These are phyloP conservation scores for Cephalotrichum gorgonifer DNA, from an alignment of 2,329 filamentous ascomycete species.

Conservation along the genomic window DNA sequence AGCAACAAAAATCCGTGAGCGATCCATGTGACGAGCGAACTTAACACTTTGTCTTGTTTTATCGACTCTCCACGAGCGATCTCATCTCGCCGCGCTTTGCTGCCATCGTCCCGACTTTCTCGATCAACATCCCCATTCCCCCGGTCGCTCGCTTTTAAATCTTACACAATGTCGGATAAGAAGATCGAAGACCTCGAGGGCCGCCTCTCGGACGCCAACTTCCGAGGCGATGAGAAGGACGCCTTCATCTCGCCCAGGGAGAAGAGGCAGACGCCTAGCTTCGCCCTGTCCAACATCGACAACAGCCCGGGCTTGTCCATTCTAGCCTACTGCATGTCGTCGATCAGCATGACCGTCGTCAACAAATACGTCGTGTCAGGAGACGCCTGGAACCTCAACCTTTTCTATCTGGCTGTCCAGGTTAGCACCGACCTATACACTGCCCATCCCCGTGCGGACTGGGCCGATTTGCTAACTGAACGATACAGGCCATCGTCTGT, in stretches of 20 bases:
- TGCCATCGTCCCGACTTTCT: background rate
- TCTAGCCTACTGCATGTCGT: conserved; percentile 82
- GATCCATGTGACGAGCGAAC: background rate
- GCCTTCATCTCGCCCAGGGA: conserved; percentile 28
- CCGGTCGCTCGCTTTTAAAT: background rate
- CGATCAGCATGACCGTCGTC: conserved; percentile 99
- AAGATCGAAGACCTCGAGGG: conserved; percentile 76
- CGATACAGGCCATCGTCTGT: conserved; percentile 70
- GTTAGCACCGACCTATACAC: conserved; percentile 37
- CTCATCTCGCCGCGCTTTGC: background rate
- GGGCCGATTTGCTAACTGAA: conserved; percentile 7
- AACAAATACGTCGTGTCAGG: conserved; percentile 98
- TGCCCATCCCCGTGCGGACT: background rate
- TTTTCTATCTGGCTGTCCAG: conserved; percentile 88
- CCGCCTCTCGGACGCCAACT: conserved; percentile 44
- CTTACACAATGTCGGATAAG: conserved; percentile 64
- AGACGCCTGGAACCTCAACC: conserved; percentile 86
- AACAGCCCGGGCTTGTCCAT: conserved; percentile 76
- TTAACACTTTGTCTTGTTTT: background rate
- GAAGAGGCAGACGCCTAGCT: conserved; percentile 3
- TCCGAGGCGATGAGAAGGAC: conserved; percentile 36
- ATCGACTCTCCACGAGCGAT: background rate
- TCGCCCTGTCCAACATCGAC: conserved; percentile 40
- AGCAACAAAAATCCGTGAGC: background rate
- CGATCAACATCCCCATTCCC: background rate